Base-by-base conservation (phyloP, 306 rosid genomes). In the Malus fusca region DNA sequence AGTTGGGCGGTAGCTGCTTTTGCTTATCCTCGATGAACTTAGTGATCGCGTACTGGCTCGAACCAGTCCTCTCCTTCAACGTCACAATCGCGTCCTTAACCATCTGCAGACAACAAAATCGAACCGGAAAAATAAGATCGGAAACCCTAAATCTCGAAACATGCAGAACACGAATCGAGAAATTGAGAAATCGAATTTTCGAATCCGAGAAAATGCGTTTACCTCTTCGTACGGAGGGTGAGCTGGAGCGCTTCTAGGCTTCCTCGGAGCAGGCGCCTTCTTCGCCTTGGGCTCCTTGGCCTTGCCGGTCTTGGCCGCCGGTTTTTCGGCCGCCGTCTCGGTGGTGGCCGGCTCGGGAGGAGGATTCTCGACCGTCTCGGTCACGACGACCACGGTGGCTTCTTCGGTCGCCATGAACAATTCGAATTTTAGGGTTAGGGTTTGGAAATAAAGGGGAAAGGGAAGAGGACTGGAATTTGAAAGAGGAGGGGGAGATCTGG, bases 221-320 rank as follows among this genome's bases (percentile, higher is more conserved):
- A 95, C 99, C 93, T 88, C 97, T 40, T 84, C 93, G 46, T 89
- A 95, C 1, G 99, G 82, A 63, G 99, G 98, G 30, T 86, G 96
- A 0, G 96, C 8, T 0, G 79, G 71, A 3, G 92, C 21, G 25
- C 22, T 85, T 11, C 92, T 83, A 11, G 96, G 66, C 76, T 83
- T 86, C 21, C 30, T 83, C 13, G 90, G 76, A 71, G 84, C 86
- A 1, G 89, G 66, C 1, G 85, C 69, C 35, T 87, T 90, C 59
- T 82, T 87, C 15, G 88, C 85, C 60, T 86, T 88, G 18, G 95
- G 74, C 13, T 82, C 91, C 73, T 86, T 91, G 4, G 73, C 58
- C 68, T 84, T 90, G 6, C 72, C 85, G 10, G 83, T 26, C 61
- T 86, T 84, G 4, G 75, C 31, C 26, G 73, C 76, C 4, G 83